These are phyloP conservation scores for Globisporangium camurandrum DNA, from an alignment of 352 stramenopile genomes.

Conservation along the genomic window DNA sequence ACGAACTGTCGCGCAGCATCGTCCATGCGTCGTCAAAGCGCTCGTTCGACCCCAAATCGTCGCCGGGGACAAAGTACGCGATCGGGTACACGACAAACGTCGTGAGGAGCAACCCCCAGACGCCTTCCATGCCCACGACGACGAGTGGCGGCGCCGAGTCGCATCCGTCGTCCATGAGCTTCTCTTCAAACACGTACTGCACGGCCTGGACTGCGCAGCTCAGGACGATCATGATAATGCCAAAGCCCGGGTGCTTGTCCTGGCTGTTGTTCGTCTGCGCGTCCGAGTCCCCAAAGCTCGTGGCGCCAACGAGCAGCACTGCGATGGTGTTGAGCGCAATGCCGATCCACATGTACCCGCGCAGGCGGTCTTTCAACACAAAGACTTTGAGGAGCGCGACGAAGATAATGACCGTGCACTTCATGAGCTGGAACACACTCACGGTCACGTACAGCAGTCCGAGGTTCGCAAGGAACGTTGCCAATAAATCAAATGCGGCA, in stretches of 20 bases:
- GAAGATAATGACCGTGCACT: slow-evolving; percentile 94
- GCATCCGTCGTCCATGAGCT: slow-evolving; percentile 93
- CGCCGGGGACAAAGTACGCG: slow-evolving; percentile 86
- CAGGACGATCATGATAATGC: slow-evolving; percentile 91
- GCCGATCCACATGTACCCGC: slow-evolving; percentile 95
- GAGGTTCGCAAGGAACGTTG: slow-evolving; percentile 93
- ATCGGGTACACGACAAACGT: slow-evolving; percentile 92
- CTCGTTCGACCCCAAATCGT: slow-evolving; percentile 93
- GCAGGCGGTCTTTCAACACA: slow-evolving; percentile 85
- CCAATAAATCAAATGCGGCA: slow-evolving; percentile 89
- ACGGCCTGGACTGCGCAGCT: slow-evolving; percentile 92
- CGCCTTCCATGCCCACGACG: slow-evolving; percentile 92
- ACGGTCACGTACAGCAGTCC: slow-evolving; percentile 90
- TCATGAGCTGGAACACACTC: slow-evolving; percentile 86
- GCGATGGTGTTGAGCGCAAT: slow-evolving; percentile 93
- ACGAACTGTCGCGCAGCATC: slow-evolving; percentile 60
- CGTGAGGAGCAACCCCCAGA: slow-evolving; percentile 94
- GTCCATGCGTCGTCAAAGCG: slow-evolving; percentile 71
- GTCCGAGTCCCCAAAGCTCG: slow-evolving; percentile 83
- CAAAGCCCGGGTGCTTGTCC: slow-evolving; percentile 74
- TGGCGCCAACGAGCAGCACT: slow-evolving; percentile 90
- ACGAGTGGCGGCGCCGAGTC: slow-evolving; percentile 91
- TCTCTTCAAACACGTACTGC: slow-evolving; percentile 98
- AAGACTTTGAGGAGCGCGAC: slow-evolving; percentile 96
- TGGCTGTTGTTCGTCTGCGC: slow-evolving; percentile 61